These are phyloP conservation scores for Elsinoe australis DNA, from an alignment of 2,329 filamentous ascomycete genomes.

Conservation along the genomic window DNA sequence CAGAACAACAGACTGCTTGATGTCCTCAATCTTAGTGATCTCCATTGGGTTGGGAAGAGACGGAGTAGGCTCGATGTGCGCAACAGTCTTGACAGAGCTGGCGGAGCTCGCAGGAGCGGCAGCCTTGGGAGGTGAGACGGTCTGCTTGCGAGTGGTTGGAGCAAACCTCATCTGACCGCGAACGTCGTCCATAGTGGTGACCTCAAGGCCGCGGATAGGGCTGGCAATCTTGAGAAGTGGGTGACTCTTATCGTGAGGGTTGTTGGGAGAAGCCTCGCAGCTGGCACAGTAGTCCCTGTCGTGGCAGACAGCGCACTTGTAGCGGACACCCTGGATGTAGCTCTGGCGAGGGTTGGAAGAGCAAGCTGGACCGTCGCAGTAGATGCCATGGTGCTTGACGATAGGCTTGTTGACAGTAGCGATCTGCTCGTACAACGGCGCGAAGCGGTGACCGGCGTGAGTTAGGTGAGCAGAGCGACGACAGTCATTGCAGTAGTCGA, in stretches of 20 bases:
- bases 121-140: slow-evolving; percentile 3
- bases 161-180: slow-evolving; percentile 48
- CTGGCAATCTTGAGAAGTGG: slow-evolving; percentile 96
- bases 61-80: slow-evolving; percentile 57
- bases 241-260: slow-evolving; percentile 89
- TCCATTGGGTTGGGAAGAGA: not conserved
- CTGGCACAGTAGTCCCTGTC: slow-evolving; percentile 91
- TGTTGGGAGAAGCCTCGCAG: slow-evolving; percentile 81
- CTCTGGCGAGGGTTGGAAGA: slow-evolving; percentile 46
- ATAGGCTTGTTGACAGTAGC: slow-evolving; percentile 38
- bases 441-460: slow-evolving; percentile 82
- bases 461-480: slow-evolving; percentile 56
- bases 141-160: slow-evolving; percentile 21
- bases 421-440: slow-evolving; percentile 72
- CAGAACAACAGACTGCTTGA: slow-evolving; percentile 23
- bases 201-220: slow-evolving; percentile 76
- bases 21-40: slow-evolving; percentile 16
- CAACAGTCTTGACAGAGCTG: slow-evolving; percentile 62
- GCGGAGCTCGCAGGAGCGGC: slow-evolving; percentile 37
- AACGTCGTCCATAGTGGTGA: slow-evolving; percentile 76
- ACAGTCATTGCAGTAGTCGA: slow-evolving; percentile 86
- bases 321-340: slow-evolving; percentile 75
- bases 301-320: slow-evolving; percentile 95
- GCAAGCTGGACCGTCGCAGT: slow-evolving; percentile 91
- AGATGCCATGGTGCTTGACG: slow-evolving; percentile 70